Percentiles rank a stretch among this genome's conserved stretches.
Conservation (phyloP, 2,329 filamentous ascomycete genomes). For the Cordyceps fumosorosea region DNA sequence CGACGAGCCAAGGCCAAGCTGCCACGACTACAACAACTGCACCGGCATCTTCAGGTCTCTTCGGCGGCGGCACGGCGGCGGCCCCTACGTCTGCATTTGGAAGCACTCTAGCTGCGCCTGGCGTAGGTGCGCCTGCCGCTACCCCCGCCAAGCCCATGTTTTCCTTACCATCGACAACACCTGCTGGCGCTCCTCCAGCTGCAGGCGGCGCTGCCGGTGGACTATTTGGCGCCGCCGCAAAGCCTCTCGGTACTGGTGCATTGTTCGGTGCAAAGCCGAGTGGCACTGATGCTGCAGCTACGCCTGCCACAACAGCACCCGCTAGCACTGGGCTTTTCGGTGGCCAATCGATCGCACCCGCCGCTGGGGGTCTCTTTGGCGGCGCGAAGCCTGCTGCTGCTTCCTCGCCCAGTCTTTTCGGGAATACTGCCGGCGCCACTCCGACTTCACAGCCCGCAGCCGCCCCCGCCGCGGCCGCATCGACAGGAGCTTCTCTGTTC, state of each 20-base stretch:
- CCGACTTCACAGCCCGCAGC: constrained; percentile 21
- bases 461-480: constrained; percentile 17
- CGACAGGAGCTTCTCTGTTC: constrained; percentile 18
- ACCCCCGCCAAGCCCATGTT: constrained; percentile 42
- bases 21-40: constrained; percentile 18
- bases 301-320: constrained; percentile 11
- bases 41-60: constrained; percentile 24
- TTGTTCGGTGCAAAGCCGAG: constrained; percentile 16
- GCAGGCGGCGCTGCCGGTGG: constrained; percentile 24
- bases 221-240: constrained; percentile 24
- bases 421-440: constrained; percentile 23
- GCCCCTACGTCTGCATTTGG: constrained; percentile 21
- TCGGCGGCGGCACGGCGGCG: constrained; percentile 21
- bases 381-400: constrained; percentile 20
- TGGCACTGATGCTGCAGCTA: constrained; percentile 15
- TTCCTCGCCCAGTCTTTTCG: constrained; percentile 24
- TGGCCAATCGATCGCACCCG: constrained; percentile 12
- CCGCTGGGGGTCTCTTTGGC: constrained; percentile 22
- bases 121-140: constrained; percentile 24
- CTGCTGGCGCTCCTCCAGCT: constrained; percentile 47
- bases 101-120: constrained; percentile 21
- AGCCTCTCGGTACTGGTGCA: constrained; percentile 9
- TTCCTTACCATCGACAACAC: constrained; percentile 45
- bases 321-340: constrained; percentile 17
- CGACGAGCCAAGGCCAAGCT: constrained; percentile 1